Conservation (phyloP, 441 rosid genomes). For the Pelargonium australe region DNA sequence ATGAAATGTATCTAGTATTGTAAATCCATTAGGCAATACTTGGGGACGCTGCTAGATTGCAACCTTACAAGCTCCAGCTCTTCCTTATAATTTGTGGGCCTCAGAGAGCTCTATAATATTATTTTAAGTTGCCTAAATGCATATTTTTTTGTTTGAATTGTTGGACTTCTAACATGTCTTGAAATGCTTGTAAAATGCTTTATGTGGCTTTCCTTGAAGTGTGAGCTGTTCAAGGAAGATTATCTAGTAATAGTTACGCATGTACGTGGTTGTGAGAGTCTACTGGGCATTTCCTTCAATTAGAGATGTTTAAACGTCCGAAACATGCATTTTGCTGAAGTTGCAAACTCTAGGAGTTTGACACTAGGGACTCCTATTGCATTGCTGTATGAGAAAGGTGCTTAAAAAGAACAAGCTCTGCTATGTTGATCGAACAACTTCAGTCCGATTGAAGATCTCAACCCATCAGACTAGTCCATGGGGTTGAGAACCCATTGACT, state of each 20-base stretch:
- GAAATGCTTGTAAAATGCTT: neutral
- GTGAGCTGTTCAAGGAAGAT: neutral
- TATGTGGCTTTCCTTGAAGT: neutral
- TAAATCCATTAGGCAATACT: no score
- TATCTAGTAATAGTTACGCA: neutral
- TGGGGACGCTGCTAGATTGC: no score
- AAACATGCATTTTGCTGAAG: neutral
- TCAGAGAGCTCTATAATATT: no score
- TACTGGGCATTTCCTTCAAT: neutral
- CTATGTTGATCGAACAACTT: neutral
- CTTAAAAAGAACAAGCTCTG: neutral
- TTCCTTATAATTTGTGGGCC: no score
- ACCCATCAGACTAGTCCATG: no score
- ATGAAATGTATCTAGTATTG: no score
- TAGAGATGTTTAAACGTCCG: neutral
- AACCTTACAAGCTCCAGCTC: no score
- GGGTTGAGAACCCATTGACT: neutral
- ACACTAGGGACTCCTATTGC: neutral
- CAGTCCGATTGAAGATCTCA: no score
- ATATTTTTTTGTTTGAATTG: no score
- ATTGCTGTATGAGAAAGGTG: neutral
- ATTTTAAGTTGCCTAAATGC: no score
- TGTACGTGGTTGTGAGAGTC: neutral
- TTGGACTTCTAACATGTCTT: neutral
- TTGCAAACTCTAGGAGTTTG: neutral